Base-by-base conservation (phyloP, 2,329 filamentous ascomycete species). In the Paracorniculantispora psalliotae region DNA sequence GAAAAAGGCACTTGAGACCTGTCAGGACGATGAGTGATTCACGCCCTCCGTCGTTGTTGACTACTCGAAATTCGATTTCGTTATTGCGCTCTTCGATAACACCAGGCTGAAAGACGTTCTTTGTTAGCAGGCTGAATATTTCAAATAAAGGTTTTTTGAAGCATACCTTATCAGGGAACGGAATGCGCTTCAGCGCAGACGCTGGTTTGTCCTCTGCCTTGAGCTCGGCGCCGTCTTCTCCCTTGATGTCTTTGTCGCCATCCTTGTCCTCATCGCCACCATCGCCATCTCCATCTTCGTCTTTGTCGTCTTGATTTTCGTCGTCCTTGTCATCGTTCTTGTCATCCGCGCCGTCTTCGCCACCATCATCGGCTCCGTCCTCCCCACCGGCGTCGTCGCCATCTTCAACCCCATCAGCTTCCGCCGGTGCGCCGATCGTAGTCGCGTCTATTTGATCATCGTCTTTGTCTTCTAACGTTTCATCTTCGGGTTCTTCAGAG, bases 1-100 rank as follows among this genome's bases (percentile, higher is more conserved):
- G 94, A 68, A 99, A 97, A 64, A 99, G 96, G 70, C 92, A 96
- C 72, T 97, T 99, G 58, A 99, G 80, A 15, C 94, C 94, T 0
- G 93, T 97, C 61, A 99, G 81, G 66, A 99, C 96, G 69, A 97
- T 96, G 65, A 92, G 87, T 69, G 90, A 96, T 68, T 96, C 91
- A 64, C 89, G 84, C 39, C 87, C 82, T 67, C 90, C 89, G 70
- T 99, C 94, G 70, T 99, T 99, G 80, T 97, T 97, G 68, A 99
- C 94, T 7, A 97, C 94, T 50, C 92, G 88, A 73, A 97, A 97
- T 72, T 97, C 92, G 66, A 99, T 97, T 64, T 96, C 91, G 69
- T 92, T 92, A 69, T 88, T 90, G 67, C 92, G 89, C 75, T 99
- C 94, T 76, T 99, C 94, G 64, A 96, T 82, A 4, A 96, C 93